Evolutionary conservation across 352 stramenopile species (phyloP).

Genomic region (Pythium grandisporangium): DNA sequence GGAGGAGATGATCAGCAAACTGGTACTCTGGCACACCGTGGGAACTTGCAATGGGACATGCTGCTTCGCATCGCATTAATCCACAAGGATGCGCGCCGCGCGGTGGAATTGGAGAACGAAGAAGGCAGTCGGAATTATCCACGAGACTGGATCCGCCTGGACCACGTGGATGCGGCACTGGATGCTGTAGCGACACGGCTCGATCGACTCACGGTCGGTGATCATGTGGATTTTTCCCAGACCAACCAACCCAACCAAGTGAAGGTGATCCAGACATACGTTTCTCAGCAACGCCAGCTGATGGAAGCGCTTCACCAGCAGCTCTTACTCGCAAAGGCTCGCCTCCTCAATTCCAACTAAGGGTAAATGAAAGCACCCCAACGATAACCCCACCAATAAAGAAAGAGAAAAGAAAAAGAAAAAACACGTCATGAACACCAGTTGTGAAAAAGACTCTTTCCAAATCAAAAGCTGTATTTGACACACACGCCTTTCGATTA

Average conservation of each 20-base stretch:
- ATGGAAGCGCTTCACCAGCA: background rate
- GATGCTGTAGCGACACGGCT: constrained; percentile 1
- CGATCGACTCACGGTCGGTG: background rate
- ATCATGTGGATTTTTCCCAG: too few relatives aligned
- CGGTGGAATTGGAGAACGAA: constrained; percentile 3
- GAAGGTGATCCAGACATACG: background rate
- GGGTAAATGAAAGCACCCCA: too few relatives aligned
- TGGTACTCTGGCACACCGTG: too few relatives aligned
- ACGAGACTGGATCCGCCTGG: background rate
- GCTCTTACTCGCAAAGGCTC: background rate
- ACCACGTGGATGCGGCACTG: constrained; percentile 7
- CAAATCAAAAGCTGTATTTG: too few relatives aligned
- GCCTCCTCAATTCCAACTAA: too few relatives aligned
- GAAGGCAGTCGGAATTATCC: too few relatives aligned
- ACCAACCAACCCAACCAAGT: background rate
- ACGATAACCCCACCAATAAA: too few relatives aligned
- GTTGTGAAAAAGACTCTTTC: too few relatives aligned
- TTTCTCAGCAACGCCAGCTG: constrained; percentile 3
- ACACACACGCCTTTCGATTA: too few relatives aligned
- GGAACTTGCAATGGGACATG: constrained; percentile 4
- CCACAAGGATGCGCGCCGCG: constrained; percentile 3
- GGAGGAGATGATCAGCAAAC: too few relatives aligned
- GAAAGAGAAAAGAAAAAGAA: too few relatives aligned
- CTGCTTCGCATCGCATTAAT: constrained; percentile 12
- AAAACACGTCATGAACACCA: too few relatives aligned